Conservation (phyloP, 148 eudicot genomes). For the Diospyros kaki region DNA sequence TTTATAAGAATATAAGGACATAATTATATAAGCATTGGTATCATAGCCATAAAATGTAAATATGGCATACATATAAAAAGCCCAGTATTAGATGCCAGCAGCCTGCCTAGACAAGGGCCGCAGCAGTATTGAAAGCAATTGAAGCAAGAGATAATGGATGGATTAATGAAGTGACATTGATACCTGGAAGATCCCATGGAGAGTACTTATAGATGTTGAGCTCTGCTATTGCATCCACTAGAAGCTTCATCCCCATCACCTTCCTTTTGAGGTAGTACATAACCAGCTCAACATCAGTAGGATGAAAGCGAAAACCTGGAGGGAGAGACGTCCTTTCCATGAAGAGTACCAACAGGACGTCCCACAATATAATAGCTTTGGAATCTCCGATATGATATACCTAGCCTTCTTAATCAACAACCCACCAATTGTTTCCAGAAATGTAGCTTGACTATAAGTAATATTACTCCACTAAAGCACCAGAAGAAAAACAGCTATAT, state of each 20-base stretch:
- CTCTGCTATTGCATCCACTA: conserved; percentile 43
- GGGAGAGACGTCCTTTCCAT: conserved; percentile 28
- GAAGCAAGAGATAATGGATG: no score
- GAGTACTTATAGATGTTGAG: conserved; percentile 46
- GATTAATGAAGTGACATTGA: neutral
- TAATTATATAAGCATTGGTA: no score
- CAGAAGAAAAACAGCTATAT: neutral
- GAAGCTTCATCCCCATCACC: conserved; percentile 42
- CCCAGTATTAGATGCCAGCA: no score
- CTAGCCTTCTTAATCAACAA: neutral
- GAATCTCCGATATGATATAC: neutral
- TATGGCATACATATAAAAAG: no score
- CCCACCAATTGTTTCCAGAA: neutral
- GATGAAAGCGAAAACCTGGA: conserved; percentile 76
- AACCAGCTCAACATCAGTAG: conserved; percentile 68
- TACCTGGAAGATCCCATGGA: conserved; percentile 78
- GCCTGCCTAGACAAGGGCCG: no score
- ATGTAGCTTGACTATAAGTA: neutral
- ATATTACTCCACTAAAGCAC: neutral
- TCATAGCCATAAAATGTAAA: no score
- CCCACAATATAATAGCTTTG: no score
- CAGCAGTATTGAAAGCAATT: no score
- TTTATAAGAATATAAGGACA: no score
- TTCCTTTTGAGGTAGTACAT: conserved; percentile 74
- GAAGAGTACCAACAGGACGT: neutral